A percentile compares a stretch with the other conserved stretches of the same genome.
These are phyloP conservation scores for Tetrapisispora pingtungensis DNA, from an alignment of 805 yeast genomes.

Conservation along the genomic window DNA sequence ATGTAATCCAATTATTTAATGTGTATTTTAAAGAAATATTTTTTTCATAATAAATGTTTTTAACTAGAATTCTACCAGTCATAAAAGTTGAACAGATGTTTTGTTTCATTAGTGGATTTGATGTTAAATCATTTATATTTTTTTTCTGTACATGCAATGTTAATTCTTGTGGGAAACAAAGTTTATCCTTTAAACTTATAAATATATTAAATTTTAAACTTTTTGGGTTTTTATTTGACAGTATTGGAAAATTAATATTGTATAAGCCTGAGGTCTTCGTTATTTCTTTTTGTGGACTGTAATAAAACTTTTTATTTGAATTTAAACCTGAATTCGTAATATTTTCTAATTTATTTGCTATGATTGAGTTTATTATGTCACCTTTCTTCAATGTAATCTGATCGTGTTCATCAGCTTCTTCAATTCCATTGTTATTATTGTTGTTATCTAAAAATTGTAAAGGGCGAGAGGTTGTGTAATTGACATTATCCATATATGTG, in stretches of 20 bases:
- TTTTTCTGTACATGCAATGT: slow-evolving; percentile 9
- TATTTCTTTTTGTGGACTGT: not conserved
- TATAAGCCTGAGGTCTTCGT: slow-evolving; percentile 14
- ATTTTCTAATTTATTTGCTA: not conserved
- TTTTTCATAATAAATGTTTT: slow-evolving; percentile 63
- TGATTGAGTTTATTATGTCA: not conserved
- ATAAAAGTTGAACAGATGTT: slow-evolving; percentile 25
- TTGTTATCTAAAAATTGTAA: not conserved
- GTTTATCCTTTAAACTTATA: slow-evolving; percentile 13
- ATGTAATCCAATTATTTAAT: slow-evolving; percentile 68
- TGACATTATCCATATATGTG: slow-evolving; percentile 11
- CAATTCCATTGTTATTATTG: not conserved
- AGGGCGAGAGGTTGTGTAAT: not conserved
- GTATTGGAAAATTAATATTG: slow-evolving; percentile 21
- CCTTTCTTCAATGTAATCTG: not conserved
- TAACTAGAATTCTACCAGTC: slow-evolving; percentile 68
- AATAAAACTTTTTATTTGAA: no score
- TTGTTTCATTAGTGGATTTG: not conserved
- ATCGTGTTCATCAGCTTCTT: not conserved
- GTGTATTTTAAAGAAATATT: slow-evolving; percentile 63
- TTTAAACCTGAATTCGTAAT: no score
- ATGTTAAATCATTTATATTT: not conserved
- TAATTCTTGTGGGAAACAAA: slow-evolving; percentile 15
- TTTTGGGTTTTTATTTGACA: slow-evolving; percentile 16
- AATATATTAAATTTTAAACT: slow-evolving; percentile 21